Evolutionary conservation across 1,139 yeast genomes (phyloP).

Genomic region (Kodamaea ohmeri): DNA sequence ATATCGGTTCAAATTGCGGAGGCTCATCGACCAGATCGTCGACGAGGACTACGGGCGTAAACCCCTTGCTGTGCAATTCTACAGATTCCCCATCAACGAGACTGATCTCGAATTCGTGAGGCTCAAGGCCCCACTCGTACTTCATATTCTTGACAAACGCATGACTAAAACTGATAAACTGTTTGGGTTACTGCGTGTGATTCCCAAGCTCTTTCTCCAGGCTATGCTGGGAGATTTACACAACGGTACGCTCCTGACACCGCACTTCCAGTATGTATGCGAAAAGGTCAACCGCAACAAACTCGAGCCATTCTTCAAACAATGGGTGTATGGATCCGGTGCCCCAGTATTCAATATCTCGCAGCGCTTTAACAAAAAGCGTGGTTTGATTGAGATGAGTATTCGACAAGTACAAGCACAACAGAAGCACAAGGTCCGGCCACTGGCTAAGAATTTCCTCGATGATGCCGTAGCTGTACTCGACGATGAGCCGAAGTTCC

Average conservation of each 20-base stretch:
- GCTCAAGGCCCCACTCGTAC: constrained; percentile 81
- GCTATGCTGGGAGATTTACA: constrained; percentile 93
- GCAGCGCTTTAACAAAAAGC: constrained; percentile 88
- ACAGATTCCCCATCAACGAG: constrained; percentile 67
- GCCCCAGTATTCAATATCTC: constrained; percentile 86
- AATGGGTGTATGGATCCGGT: constrained; percentile 91
- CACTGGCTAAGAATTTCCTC: constrained; percentile 41
- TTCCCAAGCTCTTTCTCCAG: constrained; percentile 87
- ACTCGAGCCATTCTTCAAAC: constrained; percentile 79
- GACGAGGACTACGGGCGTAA: constrained; percentile 75
- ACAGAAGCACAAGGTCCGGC: constrained; percentile 42
- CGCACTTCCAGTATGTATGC: constrained; percentile 86
- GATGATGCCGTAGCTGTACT: constrained; percentile 44
- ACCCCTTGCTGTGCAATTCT: constrained; percentile 71
- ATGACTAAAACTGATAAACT: constrained; percentile 97
- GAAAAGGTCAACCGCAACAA: constrained; percentile 91
- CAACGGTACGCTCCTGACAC: constrained; percentile 75
- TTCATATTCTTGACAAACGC: constrained; percentile 80
- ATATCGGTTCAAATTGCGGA: constrained; percentile 67
- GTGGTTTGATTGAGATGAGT: constrained; percentile 92
- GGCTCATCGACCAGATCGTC: constrained; percentile 62
- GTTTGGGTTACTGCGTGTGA: constrained; percentile 85
- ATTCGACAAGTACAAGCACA: constrained; percentile 84
- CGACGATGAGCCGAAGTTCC: constrained; percentile 38
- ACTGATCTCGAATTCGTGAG: constrained; percentile 61